phyloP scores from a whole-genome alignment of 306 rosid genomes.

The Rosa chinensis region DNA sequence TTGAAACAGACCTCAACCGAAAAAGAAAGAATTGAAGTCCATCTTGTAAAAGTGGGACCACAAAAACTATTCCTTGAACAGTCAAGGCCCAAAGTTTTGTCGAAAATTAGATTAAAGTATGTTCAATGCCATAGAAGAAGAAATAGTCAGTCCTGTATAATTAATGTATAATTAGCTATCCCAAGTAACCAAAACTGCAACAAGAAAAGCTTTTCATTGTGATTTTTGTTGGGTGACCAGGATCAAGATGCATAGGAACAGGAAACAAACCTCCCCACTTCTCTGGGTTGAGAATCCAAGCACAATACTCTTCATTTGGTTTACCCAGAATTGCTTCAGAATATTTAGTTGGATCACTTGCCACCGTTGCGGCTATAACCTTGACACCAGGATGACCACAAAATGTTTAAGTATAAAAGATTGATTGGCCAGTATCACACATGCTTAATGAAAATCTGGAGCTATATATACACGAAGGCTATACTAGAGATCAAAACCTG shows the following conservation, averaged over 20 bases:
- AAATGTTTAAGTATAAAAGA: background rate
- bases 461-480: background rate
- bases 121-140: background rate
- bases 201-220: background rate
- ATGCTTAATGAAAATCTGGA: background rate
- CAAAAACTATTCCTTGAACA: background rate
- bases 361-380: conserved; percentile 95
- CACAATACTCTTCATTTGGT: conserved; percentile 78
- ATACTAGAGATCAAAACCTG: conserved; percentile 49
- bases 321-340: conserved; percentile 91
- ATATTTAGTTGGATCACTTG: conserved; percentile 76
- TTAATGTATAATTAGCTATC: background rate
- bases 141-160: background rate
- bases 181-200: background rate
- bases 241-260: background rate
- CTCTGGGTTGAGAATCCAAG: conserved; percentile 88
- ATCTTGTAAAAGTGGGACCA: background rate
- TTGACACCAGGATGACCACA: conserved; percentile 26
- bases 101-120: background rate
- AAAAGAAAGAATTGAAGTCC: background rate
- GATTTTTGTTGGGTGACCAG: background rate
- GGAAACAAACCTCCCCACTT: conserved; percentile 98
- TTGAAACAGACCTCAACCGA: background rate
- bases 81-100: background rate
- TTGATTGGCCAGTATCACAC: background rate